Conservation (phyloP, 768 basidiomycete genomes). For the Suillus spraguei region DNA sequence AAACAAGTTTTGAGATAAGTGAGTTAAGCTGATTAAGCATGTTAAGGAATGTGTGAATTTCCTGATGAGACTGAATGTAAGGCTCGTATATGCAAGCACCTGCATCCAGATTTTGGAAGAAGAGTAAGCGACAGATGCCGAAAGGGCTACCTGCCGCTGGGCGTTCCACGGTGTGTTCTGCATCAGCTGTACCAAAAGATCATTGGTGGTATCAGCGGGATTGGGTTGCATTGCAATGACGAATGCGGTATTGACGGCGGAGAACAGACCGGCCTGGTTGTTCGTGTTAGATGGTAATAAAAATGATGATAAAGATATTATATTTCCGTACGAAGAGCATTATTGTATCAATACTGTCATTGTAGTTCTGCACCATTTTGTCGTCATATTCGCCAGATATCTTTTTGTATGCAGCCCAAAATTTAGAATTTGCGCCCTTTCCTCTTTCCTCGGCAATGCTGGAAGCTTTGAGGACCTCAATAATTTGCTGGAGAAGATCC, state of each 20-base stretch:
- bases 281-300: not conserved
- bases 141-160: not conserved
- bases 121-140: conserved; percentile 8
- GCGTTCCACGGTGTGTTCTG: not conserved
- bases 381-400: not conserved
- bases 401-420: conserved; percentile 7
- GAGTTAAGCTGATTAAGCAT: too few species aligned
- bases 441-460: not conserved
- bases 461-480: not conserved
- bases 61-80: conserved; percentile 12
- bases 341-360: not conserved
- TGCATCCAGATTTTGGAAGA: conserved; percentile 14
- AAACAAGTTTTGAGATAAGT: too few species aligned
- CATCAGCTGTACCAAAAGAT: conserved; percentile 14
- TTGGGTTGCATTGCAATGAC: conserved; percentile 18
- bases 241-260: conserved; percentile 18
- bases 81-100: conserved; percentile 15
- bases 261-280: conserved; percentile 19
- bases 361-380: not conserved
- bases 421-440: not conserved
- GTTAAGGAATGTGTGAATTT: too few species aligned
- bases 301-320: not conserved
- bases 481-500: not conserved
- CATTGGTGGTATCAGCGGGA: conserved; percentile 15
- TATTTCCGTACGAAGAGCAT: not conserved